phyloP scores from a whole-genome alignment of 768 basidiomycete genomes.

The Lentinula sp. region DNA sequence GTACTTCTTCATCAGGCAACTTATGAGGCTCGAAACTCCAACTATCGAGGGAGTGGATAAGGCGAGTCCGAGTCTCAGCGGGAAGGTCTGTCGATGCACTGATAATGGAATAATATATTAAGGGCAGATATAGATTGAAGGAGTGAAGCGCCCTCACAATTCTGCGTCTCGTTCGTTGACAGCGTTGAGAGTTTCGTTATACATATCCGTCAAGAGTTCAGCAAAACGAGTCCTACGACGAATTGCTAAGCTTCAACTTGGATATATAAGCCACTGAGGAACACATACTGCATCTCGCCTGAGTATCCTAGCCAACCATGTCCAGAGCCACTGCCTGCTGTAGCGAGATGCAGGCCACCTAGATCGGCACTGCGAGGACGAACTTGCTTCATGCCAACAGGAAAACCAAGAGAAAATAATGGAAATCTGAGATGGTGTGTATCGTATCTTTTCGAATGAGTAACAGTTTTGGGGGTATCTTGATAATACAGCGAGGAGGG shows the following conservation, averaged over 20 bases:
- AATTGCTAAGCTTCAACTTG: not conserved
- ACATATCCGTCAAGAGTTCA: conserved; percentile 82
- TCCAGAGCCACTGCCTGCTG: conserved; percentile 53
- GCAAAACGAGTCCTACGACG: conserved; percentile 55
- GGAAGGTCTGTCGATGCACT: conserved; percentile 46
- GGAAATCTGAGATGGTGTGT: not conserved
- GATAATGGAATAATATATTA: not conserved
- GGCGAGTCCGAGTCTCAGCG: conserved; percentile 43
- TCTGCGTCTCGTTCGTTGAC: conserved; percentile 51
- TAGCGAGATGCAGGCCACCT: conserved; percentile 81
- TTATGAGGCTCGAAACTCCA: conserved; percentile 93
- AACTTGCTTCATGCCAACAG: not conserved
- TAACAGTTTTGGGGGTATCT: not conserved
- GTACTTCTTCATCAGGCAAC: conserved; percentile 75
- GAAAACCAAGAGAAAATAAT: not conserved
- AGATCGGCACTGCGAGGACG: conserved; percentile 80
- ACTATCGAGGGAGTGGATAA: conserved; percentile 62
- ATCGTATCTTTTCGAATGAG: conserved; percentile 7
- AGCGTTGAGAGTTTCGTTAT: conserved; percentile 66
- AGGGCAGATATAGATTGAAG: not conserved
- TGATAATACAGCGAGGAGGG: not conserved
- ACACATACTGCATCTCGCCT: conserved; percentile 12
- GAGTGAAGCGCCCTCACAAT: conserved; percentile 26
- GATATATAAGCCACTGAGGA: not conserved
- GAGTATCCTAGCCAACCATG: conserved; percentile 62